These are phyloP conservation scores for Hypoxylon intermedium DNA, from an alignment of 495 filamentous ascomycete species.

Conservation along the genomic window DNA sequence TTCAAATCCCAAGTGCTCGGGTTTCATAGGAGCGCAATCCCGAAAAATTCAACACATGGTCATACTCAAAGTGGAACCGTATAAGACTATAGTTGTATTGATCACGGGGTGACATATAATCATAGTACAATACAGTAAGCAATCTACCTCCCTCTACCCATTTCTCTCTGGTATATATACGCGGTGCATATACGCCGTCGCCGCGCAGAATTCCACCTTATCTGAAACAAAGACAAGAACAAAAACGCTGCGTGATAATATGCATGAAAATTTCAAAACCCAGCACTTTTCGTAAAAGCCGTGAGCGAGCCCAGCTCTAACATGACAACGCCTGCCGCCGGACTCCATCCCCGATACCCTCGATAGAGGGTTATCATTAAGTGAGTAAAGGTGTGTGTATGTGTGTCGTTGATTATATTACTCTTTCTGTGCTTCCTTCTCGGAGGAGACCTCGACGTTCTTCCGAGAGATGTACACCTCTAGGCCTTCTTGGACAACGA, in stretches of 20 bases:
- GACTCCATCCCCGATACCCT: slow-evolving; percentile 1
- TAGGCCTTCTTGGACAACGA: slow-evolving; percentile 60
- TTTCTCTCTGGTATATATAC: slow-evolving; percentile 10
- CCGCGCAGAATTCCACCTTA: slow-evolving; percentile 8
- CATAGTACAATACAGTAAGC: slow-evolving; percentile 36
- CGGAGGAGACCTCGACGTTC: not conserved
- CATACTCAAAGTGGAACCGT: not conserved
- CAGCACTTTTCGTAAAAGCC: not conserved
- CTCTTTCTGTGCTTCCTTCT: slow-evolving; percentile 17
- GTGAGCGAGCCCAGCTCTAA: slow-evolving; percentile 1
- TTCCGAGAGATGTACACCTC: slow-evolving; percentile 50
- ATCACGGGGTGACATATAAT: not conserved
- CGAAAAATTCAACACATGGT: not conserved
- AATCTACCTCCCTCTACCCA: slow-evolving; percentile 3
- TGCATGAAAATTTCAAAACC: not conserved
- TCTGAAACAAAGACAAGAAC: not conserved
- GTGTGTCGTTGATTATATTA: not conserved
- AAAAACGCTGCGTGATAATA: slow-evolving; percentile 12
- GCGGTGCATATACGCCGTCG: not conserved
- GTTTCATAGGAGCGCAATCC: too few relatives aligned
- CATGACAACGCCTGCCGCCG: slow-evolving; percentile 1
- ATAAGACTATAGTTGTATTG: slow-evolving; percentile 7
- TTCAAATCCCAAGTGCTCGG: too few relatives aligned
- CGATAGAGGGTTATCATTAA: not conserved
- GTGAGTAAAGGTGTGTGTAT: not conserved